Evolutionary conservation across 1,284 basidiomycete species (phyloP), one percentile per base, ranked within the genome.

Genomic region (Sporisorium graminicola): DNA sequence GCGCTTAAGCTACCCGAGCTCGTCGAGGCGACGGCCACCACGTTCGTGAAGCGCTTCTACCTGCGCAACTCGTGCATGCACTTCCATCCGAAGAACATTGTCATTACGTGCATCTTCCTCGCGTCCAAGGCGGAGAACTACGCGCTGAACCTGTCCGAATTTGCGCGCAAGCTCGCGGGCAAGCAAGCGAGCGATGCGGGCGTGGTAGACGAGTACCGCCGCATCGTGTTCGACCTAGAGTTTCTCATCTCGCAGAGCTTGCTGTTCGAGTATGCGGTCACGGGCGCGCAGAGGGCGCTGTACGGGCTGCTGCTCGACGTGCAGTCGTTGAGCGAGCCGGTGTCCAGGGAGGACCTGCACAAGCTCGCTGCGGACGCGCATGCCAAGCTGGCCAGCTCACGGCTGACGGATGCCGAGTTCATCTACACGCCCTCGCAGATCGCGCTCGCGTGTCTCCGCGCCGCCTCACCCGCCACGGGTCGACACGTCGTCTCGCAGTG

Each of bases 41-140:
- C 90, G 50, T 98, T 95, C 86, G 88, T 99, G 76, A 99, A 99
- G 86, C 90, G 97, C 5, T 99, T 99, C 87, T 99, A 99, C 85
- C 89, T 99, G 59, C 92, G 93, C 87, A 99, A 99, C 83, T 98
- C 95, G 1, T 94, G 95, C 58, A 98, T 99, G 95, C 95, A 99
- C 85, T 98, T 94, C 91, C 97, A 99, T 87, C 97, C 96, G 0
- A 97, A 97, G 87, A 93, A 93, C 80, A 94, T 99, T 82, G 98
- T 99, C 54, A 64, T 58, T 56, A 98, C 96, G 2, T 92, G 94
- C 33, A 88, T 99, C 40, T 99, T 97, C 83, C 90, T 99, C 56
- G 95, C 96, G 0, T 92, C 94, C 20, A 99, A 99, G 88, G 97
- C 97, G 14, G 96, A 94, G 37, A 98, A 99, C 84, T 91, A 93